A percentile compares a stretch with the other conserved stretches of the same genome.
phyloP scores from a whole-genome alignment of 2,329 filamentous ascomycete species.

The Diaporthe humulicola region DNA sequence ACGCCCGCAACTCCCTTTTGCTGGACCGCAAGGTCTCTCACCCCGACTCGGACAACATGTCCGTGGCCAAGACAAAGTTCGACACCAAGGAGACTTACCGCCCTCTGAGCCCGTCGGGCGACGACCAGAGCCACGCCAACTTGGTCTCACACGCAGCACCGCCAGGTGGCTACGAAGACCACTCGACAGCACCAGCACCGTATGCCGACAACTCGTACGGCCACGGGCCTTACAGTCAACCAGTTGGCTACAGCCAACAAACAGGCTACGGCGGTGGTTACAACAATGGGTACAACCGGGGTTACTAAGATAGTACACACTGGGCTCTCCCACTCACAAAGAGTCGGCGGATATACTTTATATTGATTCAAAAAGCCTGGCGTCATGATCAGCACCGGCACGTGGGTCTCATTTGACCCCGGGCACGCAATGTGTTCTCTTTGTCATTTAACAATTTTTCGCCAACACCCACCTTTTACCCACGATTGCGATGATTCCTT shows the following conservation, averaged over 20 bases:
- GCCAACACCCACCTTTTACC: constrained; percentile 33
- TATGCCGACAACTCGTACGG: constrained; percentile 31
- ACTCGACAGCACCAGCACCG: constrained; percentile 33
- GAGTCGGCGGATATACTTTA: constrained; percentile 13
- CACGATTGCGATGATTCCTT: constrained; percentile 41
- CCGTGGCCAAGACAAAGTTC: constrained; percentile 55
- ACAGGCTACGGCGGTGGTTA: constrained; percentile 29
- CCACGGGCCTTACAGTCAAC: constrained; percentile 26
- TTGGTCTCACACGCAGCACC: constrained; percentile 58
- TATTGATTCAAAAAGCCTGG: constrained; percentile 28
- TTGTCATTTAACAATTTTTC: constrained; percentile 38
- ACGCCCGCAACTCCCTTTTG: constrained; percentile 88
- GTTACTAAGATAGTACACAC: constrained; percentile 2
- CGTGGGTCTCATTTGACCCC: constrained; percentile 23
- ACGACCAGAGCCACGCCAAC: constrained; percentile 52
- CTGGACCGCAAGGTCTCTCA: constrained; percentile 66
- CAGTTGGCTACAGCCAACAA: constrained; percentile 12
- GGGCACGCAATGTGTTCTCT: constrained; percentile 36
- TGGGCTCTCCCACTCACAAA: neutral
- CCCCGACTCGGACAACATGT: constrained; percentile 56
- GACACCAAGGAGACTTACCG: constrained; percentile 49
- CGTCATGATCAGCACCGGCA: constrained; percentile 18
- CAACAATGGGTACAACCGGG: constrained; percentile 27
- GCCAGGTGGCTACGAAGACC: constrained; percentile 44
- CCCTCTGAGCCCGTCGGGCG: constrained; percentile 29